A percentile compares a stretch with the other conserved stretches of the same genome.
phyloP scores from a whole-genome alignment of 805 yeast species.

The Myxozyma geophila region DNA sequence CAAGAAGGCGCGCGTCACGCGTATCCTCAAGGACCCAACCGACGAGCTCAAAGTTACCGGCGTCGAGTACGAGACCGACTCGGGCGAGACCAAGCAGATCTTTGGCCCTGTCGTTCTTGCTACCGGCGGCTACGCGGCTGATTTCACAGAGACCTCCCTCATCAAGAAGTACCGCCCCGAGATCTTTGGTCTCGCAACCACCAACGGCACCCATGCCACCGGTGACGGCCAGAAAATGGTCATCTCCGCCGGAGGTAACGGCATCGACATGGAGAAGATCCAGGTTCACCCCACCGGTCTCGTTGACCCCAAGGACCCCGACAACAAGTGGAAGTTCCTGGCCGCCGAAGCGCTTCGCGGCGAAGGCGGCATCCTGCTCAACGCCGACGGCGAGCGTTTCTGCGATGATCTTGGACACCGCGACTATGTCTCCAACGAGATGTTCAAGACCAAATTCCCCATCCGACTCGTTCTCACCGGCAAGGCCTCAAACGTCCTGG shows the following conservation, averaged over 20 bases:
- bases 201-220: constrained; percentile 65
- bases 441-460: constrained; percentile 53
- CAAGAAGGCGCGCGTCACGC: constrained; percentile 52
- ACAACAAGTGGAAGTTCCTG: constrained; percentile 55
- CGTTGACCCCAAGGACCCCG: constrained; percentile 58
- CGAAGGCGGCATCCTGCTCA: constrained; percentile 65
- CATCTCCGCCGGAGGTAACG: constrained; percentile 53
- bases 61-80: constrained; percentile 47
- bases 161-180: constrained; percentile 63
- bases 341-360: constrained; percentile 73
- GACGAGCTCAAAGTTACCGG: constrained; percentile 48
- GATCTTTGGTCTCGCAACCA: constrained; percentile 58
- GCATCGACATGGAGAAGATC: constrained; percentile 66
- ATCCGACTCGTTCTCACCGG: constrained; percentile 57
- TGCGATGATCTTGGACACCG: constrained; percentile 65
- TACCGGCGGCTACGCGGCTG: constrained; percentile 72
- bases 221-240: constrained; percentile 67
- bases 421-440: constrained; percentile 63
- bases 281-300: constrained; percentile 74
- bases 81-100: constrained; percentile 42
- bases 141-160: constrained; percentile 56
- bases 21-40: constrained; percentile 48
- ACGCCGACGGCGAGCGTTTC: constrained; percentile 58
- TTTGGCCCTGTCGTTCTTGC: constrained; percentile 65
- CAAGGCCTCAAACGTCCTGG: constrained; percentile 52